These are phyloP conservation scores for Aspergillus aculeatinus DNA, from an alignment of 2,329 filamentous ascomycete genomes.

Conservation along the genomic window DNA sequence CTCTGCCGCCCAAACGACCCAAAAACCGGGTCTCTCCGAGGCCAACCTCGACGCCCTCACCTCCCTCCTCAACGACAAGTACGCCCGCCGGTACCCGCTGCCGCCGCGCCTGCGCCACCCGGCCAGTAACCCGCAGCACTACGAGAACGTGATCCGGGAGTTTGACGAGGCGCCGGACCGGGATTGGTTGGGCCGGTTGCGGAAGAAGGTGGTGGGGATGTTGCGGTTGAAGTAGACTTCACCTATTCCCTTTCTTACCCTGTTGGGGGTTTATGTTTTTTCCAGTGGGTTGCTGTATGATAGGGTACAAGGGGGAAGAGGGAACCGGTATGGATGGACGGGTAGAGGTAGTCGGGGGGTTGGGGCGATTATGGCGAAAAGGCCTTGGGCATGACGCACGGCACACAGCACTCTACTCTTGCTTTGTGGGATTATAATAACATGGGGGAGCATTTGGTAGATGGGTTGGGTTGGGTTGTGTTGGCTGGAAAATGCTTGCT, in stretches of 20 bases:
- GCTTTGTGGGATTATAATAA: no score
- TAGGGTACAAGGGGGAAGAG: no score
- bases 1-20: conserved; percentile 16
- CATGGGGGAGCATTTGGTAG: background rate
- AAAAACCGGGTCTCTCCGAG: conserved; percentile 28
- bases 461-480: no score
- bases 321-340: no score
- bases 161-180: conserved; percentile 54
- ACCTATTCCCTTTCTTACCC: background rate
- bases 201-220: conserved; percentile 50
- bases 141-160: conserved; percentile 53
- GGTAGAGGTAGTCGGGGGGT: no score
- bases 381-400: no score
- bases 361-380: no score
- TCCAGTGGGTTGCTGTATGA: background rate
- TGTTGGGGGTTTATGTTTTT: conserved; percentile 1
- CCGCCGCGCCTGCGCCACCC: conserved; percentile 50
- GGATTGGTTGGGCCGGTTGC: conserved; percentile 46
- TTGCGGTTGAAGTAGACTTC: conserved; percentile 40
- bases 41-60: conserved; percentile 58
- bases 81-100: conserved; percentile 52
- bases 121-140: conserved; percentile 52
- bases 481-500: no score
- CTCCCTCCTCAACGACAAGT: conserved; percentile 60
- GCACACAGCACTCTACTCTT: no score